Base-by-base conservation (phyloP, 805 yeast species). In the Pichia occidentalis region DNA sequence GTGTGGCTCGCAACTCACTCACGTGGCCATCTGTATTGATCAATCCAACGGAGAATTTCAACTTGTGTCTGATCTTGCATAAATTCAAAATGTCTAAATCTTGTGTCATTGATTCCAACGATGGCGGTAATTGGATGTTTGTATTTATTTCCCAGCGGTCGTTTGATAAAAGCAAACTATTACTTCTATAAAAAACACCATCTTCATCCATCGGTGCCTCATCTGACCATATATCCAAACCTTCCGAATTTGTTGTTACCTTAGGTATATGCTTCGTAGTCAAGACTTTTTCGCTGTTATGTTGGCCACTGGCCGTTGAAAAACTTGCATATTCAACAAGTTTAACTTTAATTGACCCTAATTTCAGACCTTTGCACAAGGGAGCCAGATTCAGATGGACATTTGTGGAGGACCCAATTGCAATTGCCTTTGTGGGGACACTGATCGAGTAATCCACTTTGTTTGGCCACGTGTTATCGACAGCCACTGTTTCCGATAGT, bases 391-490 rank as follows among this genome's bases (percentile, higher is more conserved):
- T 66, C 49, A 90, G 67, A 47, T 77, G 73, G 6, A 90, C 70
- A 2, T 85, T 83, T 5, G 82, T 67, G 0, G 75, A 63, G 0
- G 95, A 78, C 2, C 98, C 98, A 29, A 92, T 79, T 0, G 97
- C 94, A 18, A 86, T 73, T 0, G 97, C 95, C 52, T 85, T 80
- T 19, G 85, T 70, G 0, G 97, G 97, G 5, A 85, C 78, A 37
- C 85, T 81, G 42, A 92, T 76, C 3, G 86, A 73, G 57, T 90
- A 90, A 53, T 90, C 97, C 23, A 90, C 85, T 56, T 92, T 92
- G 32, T 77, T 67, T 2, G 97, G 97, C 97, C 97, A 90, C 1
- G 88, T 80, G 56, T 90, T 90, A 54, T 87, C 95, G 23, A 90
- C 94, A 0, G 95, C 85, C 50, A 88, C 84, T 0, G 97, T 85